Base-by-base conservation (phyloP, 306 rosid genomes). In the Arachis stenosperma region DNA sequence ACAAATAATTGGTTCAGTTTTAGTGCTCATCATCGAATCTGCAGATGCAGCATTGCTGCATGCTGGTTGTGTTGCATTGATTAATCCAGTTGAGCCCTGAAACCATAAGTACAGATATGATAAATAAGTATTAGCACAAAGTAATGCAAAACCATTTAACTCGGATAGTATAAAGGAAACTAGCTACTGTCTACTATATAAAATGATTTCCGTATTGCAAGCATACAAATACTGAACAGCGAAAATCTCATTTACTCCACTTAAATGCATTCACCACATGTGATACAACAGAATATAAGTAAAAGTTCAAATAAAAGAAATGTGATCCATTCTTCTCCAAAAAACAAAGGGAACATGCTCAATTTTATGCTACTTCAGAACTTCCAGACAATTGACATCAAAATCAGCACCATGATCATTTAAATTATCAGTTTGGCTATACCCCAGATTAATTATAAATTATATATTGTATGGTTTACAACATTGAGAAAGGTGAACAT, bases 21-120 rank as follows among this genome's bases (percentile, higher is more conserved):
- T 92, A 2, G 87, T 51, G 75, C 98, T 95, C 81, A 87, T 39
- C 29, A 75, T 47, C 5, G 99, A 95, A 78, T 95, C 99, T 11
- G 88, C 96, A 50, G 97, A 95, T 46, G 92, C 97, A 3, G 90
- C 84, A 55, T 76, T 94, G 90, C 93, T 89, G 82, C 81, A 82
- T 14, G 87, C 91, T 63, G 97, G 90, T 71, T 83, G 91, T 43
- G 67, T 61, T 13, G 73, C 79, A 81, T 77, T 83, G 66, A 67
- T 79, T 66, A 57, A 75, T 63, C 89, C 91, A 6, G 91, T 77
- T 3, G 89, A 74, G 3, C 82, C 96, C 97, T 94, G 85, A 13
- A 80, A 69, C 75, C 66, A 41, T 52, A 65, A 61, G 43, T 43
- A 75, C 56, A 61, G 48, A 62, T 54, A 54, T 53, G 74, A 79